Conservation (phyloP, 805 yeast species). For the Saturnispora mendoncae region DNA sequence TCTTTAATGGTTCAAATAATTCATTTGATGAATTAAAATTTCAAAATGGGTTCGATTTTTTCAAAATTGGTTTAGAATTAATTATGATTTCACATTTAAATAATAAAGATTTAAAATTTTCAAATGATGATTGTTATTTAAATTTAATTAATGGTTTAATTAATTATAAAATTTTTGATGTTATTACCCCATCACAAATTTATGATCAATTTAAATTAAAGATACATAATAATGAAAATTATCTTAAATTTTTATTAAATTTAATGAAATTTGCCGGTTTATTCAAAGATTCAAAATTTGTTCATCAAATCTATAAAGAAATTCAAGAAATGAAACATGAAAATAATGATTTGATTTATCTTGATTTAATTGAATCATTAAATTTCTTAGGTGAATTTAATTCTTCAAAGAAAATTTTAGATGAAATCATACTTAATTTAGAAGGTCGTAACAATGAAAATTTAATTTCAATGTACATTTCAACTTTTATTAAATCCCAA, state of each 20-base stretch:
- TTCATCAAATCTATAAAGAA: constrained; percentile 29
- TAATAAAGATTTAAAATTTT: constrained; percentile 14
- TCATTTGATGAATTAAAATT: constrained; percentile 31
- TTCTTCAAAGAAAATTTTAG: constrained; percentile 48
- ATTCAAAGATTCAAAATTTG: constrained; percentile 30
- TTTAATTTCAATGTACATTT: constrained; percentile 19
- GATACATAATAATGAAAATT: constrained; percentile 10
- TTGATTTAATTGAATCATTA: constrained; percentile 43
- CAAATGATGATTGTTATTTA: constrained; percentile 16
- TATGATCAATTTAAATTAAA: constrained; percentile 15
- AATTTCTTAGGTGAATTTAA: constrained; percentile 41
- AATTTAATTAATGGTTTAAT: constrained; percentile 23
- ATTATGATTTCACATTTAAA: constrained; percentile 24
- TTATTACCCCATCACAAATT: constrained; percentile 15
- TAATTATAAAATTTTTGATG: constrained; percentile 18
- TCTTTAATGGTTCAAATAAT: constrained; percentile 41
- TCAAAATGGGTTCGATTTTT: constrained; percentile 38
- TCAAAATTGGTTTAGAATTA: constrained; percentile 42
- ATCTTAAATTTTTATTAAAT: constrained; percentile 29
- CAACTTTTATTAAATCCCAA: constrained; percentile 24
- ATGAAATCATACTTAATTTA: constrained; percentile 34
- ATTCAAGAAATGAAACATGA: constrained; percentile 1
- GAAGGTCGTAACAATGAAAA: constrained; percentile 12
- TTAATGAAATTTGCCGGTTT: constrained; percentile 33
- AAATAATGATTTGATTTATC: constrained; percentile 40